Evolutionary conservation across 73 alveolate species (phyloP), one percentile per base, ranked within the genome.

Genomic region (Paramecium sonneborni): DNA sequence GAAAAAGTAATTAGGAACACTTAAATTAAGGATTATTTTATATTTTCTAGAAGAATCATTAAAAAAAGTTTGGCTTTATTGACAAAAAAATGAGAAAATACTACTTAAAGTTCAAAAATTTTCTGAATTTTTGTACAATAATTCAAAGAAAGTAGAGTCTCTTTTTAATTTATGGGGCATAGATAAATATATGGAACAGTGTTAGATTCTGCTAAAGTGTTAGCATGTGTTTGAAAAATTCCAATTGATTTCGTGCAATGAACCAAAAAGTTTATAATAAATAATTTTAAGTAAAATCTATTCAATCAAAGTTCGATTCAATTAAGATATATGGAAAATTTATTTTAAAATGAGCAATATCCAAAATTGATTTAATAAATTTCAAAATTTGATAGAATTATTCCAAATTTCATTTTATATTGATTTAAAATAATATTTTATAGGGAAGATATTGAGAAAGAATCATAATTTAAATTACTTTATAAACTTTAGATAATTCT

Each of bases 1-100:
- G 76, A 85, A 21, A 95, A 68, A 11, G 98, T 96, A 24, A 28
- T 68, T 10, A 74, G 92, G 10, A 95, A 88, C 37, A 95, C 96
- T 1, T 34, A 92, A 52, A 88, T 95, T n/a, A 92, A 43, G 72
- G 92, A 94, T 55, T 90, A 92, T 12, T 95, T 95, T 57, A 88
- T 86, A 39, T 86, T 95, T 37, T 55, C 70, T 76, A 20, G 55
- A 48, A 20, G 95, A 93, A 7, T 92, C 96, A 5, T 26, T 95
- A 55, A 82, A 57, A n/a, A n/a, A 37, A 93, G 97, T 96, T 91
- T 95, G 56, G 74, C 94, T 7, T 70, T 85, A 30, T 84, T 93
- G 89, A 94, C 95, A 11, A 39, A 89, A 41, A 92, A 52, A 18
- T n/a, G 76, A 93, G 1, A 56, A 86, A 41, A 5, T 68, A 18